A percentile compares a stretch with the other conserved stretches of the same genome.
phyloP scores from a whole-genome alignment of 2,329 filamentous ascomycete genomes.

The Blumeria hordei region DNA sequence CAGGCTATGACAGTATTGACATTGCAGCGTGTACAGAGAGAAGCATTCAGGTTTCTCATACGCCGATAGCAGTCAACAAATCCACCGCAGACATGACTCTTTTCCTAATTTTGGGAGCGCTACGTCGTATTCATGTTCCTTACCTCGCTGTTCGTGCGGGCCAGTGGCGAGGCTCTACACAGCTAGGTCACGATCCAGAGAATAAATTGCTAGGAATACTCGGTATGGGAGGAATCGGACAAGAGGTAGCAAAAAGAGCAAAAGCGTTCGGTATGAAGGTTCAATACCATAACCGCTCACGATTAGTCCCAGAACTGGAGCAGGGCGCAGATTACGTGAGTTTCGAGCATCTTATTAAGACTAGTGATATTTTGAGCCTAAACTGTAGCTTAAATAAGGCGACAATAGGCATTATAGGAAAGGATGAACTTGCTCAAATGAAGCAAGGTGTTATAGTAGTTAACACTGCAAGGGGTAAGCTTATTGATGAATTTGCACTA shows the following conservation, averaged over 20 bases:
- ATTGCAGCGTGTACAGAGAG: constrained; percentile 37
- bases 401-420: constrained; percentile 47
- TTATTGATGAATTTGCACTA: constrained; percentile 58
- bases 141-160: constrained; percentile 30
- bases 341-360: constrained; percentile 44
- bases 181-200: constrained; percentile 40
- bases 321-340: constrained; percentile 35
- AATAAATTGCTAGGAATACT: constrained; percentile 56
- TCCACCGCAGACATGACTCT: constrained; percentile 59
- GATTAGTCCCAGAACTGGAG: constrained; percentile 26
- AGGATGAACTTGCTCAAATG: constrained; percentile 46
- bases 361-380: constrained; percentile 52
- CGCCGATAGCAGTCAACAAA: constrained; percentile 52
- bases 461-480: constrained; percentile 57
- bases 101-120: constrained; percentile 55
- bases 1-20: constrained; percentile 67
- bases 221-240: constrained; percentile 67
- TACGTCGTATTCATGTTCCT: constrained; percentile 41
- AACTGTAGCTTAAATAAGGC: constrained; percentile 46
- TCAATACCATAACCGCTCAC: constrained; percentile 46
- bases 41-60: constrained; percentile 46
- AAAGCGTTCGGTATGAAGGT: constrained; percentile 51
- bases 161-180: constrained; percentile 32
- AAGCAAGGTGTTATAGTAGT: constrained; percentile 54
- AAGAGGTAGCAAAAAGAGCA: constrained; percentile 47